phyloP scores from a whole-genome alignment of 1,284 basidiomycete species.

The Farysia itapuensis region DNA sequence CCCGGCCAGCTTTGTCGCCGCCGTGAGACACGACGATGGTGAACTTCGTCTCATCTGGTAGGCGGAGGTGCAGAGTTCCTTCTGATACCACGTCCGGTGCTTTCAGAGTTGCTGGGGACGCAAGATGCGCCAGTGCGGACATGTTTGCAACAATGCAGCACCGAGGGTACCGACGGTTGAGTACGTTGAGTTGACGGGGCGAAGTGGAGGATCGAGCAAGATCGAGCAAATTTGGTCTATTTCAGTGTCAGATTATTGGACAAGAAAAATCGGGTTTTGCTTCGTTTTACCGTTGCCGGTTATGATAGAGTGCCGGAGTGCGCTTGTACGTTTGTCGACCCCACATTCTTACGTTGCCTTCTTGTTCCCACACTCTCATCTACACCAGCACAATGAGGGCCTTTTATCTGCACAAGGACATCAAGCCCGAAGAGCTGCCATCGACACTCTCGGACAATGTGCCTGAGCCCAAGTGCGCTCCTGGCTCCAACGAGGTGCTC shows the following conservation, averaged over 20 bases:
- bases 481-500: slow-evolving; percentile 39
- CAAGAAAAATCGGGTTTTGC: no score
- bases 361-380: no score
- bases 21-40: slow-evolving; percentile 19
- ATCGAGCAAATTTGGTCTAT: no score
- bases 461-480: slow-evolving; percentile 31
- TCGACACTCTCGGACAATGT: slow-evolving; percentile 31
- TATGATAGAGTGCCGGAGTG: no score
- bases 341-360: no score
- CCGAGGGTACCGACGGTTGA: no score
- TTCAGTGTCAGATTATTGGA: no score
- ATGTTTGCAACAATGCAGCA: no score
- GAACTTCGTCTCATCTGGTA: slow-evolving; percentile 28
- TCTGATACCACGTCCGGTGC: slow-evolving; percentile 13
- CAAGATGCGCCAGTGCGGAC: slow-evolving; percentile 29
- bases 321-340: no score
- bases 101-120: slow-evolving; percentile 24
- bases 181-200: no score
- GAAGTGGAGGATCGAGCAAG: no score
- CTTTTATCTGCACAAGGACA: slow-evolving; percentile 50
- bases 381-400: slow-evolving; percentile 36
- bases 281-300: no score
- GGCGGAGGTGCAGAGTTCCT: slow-evolving; percentile 12
- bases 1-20: slow-evolving; percentile 4
- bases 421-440: slow-evolving; percentile 39